Conservation (phyloP, 176 grass and related monocot genomes). For the Puccinellia tenuiflora region DNA sequence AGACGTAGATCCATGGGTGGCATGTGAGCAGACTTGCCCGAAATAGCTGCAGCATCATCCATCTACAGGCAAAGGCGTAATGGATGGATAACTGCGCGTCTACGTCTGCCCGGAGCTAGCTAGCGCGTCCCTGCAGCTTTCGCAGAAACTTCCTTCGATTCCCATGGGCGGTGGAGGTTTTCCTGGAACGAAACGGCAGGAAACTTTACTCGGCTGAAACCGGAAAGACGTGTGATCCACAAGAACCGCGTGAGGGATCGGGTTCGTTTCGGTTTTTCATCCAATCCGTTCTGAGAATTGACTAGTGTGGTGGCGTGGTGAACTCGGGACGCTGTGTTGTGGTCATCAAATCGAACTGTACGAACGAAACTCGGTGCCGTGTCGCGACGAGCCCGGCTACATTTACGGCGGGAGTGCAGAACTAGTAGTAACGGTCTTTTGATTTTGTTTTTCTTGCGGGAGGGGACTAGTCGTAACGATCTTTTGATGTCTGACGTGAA, state of each 20-base stretch:
- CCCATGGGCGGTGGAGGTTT: background rate
- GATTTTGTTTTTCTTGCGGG: too few species aligned
- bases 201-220: background rate
- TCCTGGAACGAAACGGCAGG: background rate
- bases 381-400: background rate
- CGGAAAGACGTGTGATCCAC: background rate
- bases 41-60: background rate
- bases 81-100: background rate
- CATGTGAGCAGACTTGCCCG: background rate
- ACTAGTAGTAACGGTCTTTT: background rate
- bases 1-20: background rate
- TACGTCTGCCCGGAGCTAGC: too few species aligned
- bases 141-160: background rate
- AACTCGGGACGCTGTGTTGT: background rate
- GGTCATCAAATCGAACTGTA: background rate
- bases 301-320: background rate
- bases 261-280: background rate
- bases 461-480: too few species aligned
- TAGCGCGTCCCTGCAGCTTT: background rate
- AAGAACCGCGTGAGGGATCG: background rate
- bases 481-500: too few species aligned
- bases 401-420: background rate
- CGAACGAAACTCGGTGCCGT: background rate
- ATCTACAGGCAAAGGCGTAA: background rate
- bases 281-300: background rate